phyloP scores from a whole-genome alignment of 306 rosid genomes.

The Lotus japonicus region DNA sequence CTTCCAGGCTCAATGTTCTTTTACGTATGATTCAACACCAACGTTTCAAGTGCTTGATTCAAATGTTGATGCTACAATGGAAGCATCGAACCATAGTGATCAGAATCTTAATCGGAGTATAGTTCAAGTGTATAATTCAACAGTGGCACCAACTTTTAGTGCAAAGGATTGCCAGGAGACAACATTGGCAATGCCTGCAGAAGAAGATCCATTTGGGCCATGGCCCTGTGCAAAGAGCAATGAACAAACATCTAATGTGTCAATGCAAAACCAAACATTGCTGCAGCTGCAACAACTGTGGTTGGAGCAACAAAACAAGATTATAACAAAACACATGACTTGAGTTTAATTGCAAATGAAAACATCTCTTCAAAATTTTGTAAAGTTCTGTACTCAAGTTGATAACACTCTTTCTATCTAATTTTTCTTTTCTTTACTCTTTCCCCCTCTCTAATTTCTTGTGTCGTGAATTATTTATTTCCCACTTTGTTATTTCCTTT shows the following conservation, averaged over 20 bases:
- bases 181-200: neutral
- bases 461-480: neutral
- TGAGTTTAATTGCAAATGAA: conserved; percentile 17
- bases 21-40: conserved; percentile 1
- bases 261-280: conserved; percentile 31
- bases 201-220: conserved; percentile 54
- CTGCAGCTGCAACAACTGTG: conserved; percentile 46
- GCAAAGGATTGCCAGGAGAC: neutral
- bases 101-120: neutral
- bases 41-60: neutral
- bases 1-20: neutral
- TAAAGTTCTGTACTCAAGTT: neutral
- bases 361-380: neutral
- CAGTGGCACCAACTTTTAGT: conserved; percentile 26
- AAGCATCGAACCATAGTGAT: neutral
- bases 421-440: no score
- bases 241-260: conserved; percentile 12
- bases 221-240: conserved; percentile 2
- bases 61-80: neutral
- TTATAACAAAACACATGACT: conserved; percentile 48
- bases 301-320: conserved; percentile 76
- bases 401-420: neutral
- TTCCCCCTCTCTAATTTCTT: neutral
- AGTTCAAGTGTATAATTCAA: neutral
- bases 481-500: no score